phyloP scores from a whole-genome alignment of 2,329 filamentous ascomycete species.

The Diplodia intermedia region DNA sequence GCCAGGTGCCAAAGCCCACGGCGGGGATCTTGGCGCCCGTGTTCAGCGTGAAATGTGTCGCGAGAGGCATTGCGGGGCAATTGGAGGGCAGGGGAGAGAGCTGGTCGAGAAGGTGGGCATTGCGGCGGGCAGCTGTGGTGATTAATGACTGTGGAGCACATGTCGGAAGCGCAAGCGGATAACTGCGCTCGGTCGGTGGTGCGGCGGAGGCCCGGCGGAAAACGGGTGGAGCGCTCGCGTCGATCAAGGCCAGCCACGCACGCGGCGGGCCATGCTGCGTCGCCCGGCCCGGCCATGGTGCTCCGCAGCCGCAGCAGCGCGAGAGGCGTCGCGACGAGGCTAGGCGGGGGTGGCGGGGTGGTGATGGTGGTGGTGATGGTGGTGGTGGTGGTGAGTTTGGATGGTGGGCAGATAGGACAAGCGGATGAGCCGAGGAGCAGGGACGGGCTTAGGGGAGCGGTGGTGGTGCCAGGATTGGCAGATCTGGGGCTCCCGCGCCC shows the following conservation, averaged over 20 bases:
- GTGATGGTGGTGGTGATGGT: too few relatives aligned
- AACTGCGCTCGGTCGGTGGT: constrained; percentile 11
- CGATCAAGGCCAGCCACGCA: not conserved
- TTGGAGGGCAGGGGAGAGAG: not conserved
- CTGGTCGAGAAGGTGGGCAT: not conserved
- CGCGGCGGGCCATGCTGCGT: not conserved
- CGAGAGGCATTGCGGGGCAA: constrained; percentile 11
- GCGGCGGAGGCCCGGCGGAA: constrained; percentile 21
- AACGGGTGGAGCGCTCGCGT: constrained; percentile 6
- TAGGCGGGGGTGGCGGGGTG: not conserved
- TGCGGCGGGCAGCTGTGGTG: not conserved
- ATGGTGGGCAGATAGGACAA: not conserved
- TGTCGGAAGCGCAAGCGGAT: constrained; percentile 26
- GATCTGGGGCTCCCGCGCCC: constrained; percentile 17
- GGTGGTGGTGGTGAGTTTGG: not conserved
- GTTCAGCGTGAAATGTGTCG: constrained; percentile 30
- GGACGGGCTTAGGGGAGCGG: too few relatives aligned
- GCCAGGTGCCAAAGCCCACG: constrained; percentile 46
- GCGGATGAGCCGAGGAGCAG: constrained; percentile 13
- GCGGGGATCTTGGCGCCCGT: constrained; percentile 30
- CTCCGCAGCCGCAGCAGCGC: not conserved
- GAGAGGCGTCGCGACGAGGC: too few relatives aligned
- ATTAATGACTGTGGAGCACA: constrained; percentile 11
- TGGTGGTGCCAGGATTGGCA: not conserved
- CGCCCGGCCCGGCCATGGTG: not conserved